Conservation (phyloP, 371 early-diverging fungal species). For the Mucor circinelloides region DNA sequence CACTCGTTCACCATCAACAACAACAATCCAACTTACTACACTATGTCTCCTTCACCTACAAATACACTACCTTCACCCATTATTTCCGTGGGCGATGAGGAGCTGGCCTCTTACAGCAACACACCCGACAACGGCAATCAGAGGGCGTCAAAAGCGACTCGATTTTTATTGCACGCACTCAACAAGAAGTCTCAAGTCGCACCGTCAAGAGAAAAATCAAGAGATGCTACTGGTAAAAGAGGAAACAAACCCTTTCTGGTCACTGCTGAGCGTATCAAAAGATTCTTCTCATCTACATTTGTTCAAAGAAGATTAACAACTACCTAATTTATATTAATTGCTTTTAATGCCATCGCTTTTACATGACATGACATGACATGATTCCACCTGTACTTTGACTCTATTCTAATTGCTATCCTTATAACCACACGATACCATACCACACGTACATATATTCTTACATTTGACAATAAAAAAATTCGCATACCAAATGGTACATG, state of each 20-base stretch:
- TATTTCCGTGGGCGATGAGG: constrained; percentile 16
- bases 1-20: neutral
- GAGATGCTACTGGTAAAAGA: constrained; percentile 1
- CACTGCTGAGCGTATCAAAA: constrained; percentile 13
- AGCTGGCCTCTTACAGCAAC: constrained; percentile 13
- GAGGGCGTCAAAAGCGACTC: constrained; percentile 10
- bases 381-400: neutral
- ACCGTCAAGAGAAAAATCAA: constrained; percentile 14
- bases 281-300: constrained; percentile 13
- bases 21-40: neutral
- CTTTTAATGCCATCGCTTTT: neutral
- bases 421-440: neutral
- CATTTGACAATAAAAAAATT: neutral
- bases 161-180: constrained; percentile 11
- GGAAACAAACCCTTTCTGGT: neutral
- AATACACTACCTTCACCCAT: constrained; percentile 13
- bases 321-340: constrained; percentile 2
- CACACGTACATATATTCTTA: neutral
- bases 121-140: neutral
- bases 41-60: neutral
- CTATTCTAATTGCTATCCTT: neutral
- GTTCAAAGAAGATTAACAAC: constrained; percentile 15
- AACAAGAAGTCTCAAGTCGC: constrained; percentile 22
- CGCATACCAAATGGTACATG: neutral
- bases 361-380: neutral